Conservation (phyloP, 2,329 filamentous ascomycete species). For the Neopestalotiopsis sp. region DNA sequence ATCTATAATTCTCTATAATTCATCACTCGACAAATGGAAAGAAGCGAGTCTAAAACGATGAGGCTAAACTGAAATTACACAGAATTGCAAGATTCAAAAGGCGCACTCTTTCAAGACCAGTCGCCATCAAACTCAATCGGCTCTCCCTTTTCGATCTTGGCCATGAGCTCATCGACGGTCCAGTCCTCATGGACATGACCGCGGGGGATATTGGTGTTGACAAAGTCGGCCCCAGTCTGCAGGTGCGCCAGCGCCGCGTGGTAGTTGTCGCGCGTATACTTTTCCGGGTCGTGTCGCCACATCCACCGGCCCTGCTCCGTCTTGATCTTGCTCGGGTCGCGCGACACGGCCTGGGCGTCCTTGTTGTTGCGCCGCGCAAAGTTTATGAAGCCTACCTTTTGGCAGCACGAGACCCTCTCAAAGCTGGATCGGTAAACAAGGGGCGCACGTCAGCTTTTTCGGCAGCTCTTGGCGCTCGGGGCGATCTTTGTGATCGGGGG, state of each 20-base stretch:
- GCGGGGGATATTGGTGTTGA: slow-evolving; percentile 7
- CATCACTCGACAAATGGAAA: neutral
- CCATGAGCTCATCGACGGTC: slow-evolving; percentile 8
- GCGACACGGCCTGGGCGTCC: neutral
- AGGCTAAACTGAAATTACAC: neutral
- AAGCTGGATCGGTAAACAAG: neutral
- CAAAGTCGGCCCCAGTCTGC: neutral
- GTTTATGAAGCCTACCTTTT: slow-evolving; percentile 12
- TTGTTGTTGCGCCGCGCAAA: neutral
- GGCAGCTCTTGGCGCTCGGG: neutral
- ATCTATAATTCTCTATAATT: neutral
- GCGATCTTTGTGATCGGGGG: neutral
- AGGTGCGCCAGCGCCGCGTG: neutral
- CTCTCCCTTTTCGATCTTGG: neutral
- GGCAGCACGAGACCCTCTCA: slow-evolving; percentile 11
- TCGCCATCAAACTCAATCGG: neutral
- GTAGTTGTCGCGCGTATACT: slow-evolving; percentile 1
- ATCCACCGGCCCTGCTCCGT: slow-evolving; percentile 11
- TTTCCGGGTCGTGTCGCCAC: slow-evolving; percentile 12
- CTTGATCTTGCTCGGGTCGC: slow-evolving; percentile 3
- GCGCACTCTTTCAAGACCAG: neutral
- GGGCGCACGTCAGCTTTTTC: neutral
- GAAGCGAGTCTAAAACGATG: neutral
- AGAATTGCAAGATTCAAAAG: neutral
- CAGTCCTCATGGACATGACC: slow-evolving; percentile 5